Evolutionary conservation across 2,329 filamentous ascomycete genomes (phyloP), one percentile per base, ranked within the genome.

Genomic region (Paracoccidioides brasiliensis): DNA sequence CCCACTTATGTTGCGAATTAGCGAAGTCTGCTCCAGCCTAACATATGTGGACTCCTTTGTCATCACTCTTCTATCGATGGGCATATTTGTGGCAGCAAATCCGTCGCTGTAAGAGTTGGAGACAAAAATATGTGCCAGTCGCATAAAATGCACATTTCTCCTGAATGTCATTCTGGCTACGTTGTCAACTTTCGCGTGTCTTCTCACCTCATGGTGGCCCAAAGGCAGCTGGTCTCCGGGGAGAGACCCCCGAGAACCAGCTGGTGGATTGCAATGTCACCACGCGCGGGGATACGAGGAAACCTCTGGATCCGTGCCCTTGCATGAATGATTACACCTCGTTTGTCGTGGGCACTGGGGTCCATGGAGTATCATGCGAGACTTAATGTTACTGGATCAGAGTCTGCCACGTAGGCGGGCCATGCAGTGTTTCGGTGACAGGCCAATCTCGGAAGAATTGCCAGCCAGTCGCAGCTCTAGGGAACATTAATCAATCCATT

Each of bases 371-470:
- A 22, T 32, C 32, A 50, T 28, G 7, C 35, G 1, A 41, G 40
- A 38, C 38, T 52, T 35, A 22, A 22, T 2, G 22, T 22, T 22
- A 52, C 50, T 52, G 33, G 50, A 33, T 10, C 28, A 44, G 15
- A 53, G 51, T 41, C 51, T 44, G 51, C 51, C 51, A 53, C 51
- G 51, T 53, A 44, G 38, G 30, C 33, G 6, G 22, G 22, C 4
- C 4, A 32, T 52, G 49, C 37, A 52, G 37, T 7, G 9, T 10
- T 12, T 22, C 5, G 37, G 49, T 41, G 5, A 14, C 35, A 51
- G 5, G 35, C 49, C 49, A 32, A 32, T 5, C 15, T 22, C 1
- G 49, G 49, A 28, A 30, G 7, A 14, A 10, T 40, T 50, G 46
- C 48, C n/a, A 51, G 15, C 48, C 48, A 51, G 48, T 51, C n/a